A percentile compares a stretch with the other conserved stretches of the same genome.
These are phyloP conservation scores for Neofusicoccum kwambonambiense DNA, from an alignment of 2,329 filamentous ascomycete genomes.

Conservation along the genomic window DNA sequence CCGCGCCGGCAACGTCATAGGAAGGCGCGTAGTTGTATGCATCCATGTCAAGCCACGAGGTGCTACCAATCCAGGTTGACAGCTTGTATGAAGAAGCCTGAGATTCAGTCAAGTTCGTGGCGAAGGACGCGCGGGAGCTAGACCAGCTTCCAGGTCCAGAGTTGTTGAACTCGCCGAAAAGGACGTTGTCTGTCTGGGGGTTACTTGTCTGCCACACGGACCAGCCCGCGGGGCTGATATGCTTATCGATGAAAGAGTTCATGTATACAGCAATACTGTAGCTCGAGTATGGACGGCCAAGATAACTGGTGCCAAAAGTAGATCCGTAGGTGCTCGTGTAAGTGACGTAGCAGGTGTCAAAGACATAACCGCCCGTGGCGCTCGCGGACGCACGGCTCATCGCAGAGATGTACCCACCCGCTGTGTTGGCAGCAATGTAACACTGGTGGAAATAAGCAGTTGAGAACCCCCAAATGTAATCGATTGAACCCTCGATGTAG, in stretches of 20 bases:
- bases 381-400: constrained; percentile 25
- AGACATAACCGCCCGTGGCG: constrained; percentile 50
- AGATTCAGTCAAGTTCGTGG: constrained; percentile 35
- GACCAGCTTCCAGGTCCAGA: constrained; percentile 38
- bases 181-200: constrained; percentile 19
- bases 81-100: constrained; percentile 39
- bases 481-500: constrained; percentile 56
- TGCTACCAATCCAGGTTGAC: constrained; percentile 40
- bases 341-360: constrained; percentile 49
- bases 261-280: constrained; percentile 51
- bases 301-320: constrained; percentile 38
- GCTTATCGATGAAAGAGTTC: constrained; percentile 48
- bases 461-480: constrained; percentile 57
- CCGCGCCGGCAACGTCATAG: constrained; percentile 25
- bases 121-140: constrained; percentile 34
- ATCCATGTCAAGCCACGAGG: constrained; percentile 43
- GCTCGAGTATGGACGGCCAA: constrained; percentile 51
- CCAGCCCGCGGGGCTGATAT: constrained; percentile 60
- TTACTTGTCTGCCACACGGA: constrained; percentile 37
- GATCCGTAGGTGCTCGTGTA: constrained; percentile 37
- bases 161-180: constrained; percentile 52
- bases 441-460: constrained; percentile 33
- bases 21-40: constrained; percentile 41
- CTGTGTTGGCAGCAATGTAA: constrained; percentile 10
- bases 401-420: constrained; percentile 24